phyloP scores from a whole-genome alignment of 768 basidiomycete genomes.

The Tricholoma sp. region DNA sequence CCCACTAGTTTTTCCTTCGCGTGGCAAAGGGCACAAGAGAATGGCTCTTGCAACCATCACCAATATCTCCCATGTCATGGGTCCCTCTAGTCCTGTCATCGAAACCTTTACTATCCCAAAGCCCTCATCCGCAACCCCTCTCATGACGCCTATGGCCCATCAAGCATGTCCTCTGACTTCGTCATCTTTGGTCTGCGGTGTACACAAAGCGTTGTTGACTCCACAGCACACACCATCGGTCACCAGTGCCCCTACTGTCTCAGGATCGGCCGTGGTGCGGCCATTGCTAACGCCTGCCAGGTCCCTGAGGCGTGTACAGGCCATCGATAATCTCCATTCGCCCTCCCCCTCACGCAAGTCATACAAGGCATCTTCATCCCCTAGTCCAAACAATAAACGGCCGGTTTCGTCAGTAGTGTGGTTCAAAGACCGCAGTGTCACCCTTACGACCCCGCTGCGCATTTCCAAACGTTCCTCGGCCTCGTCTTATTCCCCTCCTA shows the following conservation, averaged over 20 bases:
- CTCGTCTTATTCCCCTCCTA: neutral
- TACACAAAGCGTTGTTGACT: neutral
- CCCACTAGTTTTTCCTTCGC: conserved; percentile 8
- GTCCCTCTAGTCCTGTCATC: conserved; percentile 3
- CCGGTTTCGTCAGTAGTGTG: conserved; percentile 1
- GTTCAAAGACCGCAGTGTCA: conserved; percentile 1
- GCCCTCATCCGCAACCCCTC: neutral
- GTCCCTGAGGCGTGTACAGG: conserved; percentile 7
- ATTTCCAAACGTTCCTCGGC: conserved; percentile 12
- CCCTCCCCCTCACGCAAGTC: conserved; percentile 3
- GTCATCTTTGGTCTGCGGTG: neutral
- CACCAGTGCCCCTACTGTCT: neutral
- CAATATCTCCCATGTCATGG: conserved; percentile 5
- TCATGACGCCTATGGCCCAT: neutral
- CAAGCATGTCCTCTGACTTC: neutral
- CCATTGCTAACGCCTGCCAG: neutral
- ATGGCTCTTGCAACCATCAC: conserved; percentile 8
- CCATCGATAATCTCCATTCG: conserved; percentile 7
- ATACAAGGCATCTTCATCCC: neutral
- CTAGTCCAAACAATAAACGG: neutral
- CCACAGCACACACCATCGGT: neutral
- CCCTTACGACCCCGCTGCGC: conserved; percentile 11
- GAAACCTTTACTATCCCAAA: conserved; percentile 1
- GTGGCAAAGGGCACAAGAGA: conserved; percentile 12
- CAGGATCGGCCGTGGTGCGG: neutral